Evolutionary conservation across 495 filamentous ascomycete species (phyloP).

Genomic region (Penicillium herquei): DNA sequence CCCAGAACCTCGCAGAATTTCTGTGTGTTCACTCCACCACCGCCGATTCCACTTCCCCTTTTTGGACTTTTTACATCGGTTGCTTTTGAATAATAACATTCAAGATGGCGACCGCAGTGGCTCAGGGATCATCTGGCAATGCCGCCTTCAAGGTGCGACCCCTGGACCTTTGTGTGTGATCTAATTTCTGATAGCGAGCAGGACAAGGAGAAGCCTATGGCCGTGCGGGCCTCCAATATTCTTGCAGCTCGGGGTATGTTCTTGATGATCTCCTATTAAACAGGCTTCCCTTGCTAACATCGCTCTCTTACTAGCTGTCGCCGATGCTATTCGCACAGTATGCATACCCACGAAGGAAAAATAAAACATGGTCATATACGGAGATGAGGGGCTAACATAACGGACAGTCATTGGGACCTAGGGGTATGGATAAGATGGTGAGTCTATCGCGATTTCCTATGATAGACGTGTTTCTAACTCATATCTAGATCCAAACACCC

Average conservation of each 20-base stretch:
- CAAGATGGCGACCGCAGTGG: constrained; percentile 66
- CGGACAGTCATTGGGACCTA: constrained; percentile 64
- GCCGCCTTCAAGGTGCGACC: constrained; percentile 75
- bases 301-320: constrained; percentile 64
- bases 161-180: constrained; percentile 31
- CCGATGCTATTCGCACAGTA: constrained; percentile 92
- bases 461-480: constrained; percentile 22
- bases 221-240: constrained; percentile 93
- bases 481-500: constrained; percentile 74
- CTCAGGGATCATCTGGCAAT: constrained; percentile 57
- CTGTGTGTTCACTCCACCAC: constrained; percentile 35
- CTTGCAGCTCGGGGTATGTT: constrained; percentile 86
- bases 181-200: constrained; percentile 52
- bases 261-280: background rate
- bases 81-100: constrained; percentile 31
- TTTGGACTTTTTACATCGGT: constrained; percentile 25
- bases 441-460: constrained; percentile 3
- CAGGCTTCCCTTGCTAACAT: background rate
- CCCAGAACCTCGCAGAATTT: constrained; percentile 59
- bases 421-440: constrained; percentile 96
- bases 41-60: constrained; percentile 24
- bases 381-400: constrained; percentile 45
- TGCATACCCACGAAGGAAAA: constrained; percentile 15
- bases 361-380: constrained; percentile 9
- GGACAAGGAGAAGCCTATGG: constrained; percentile 99